Base-by-base conservation (phyloP, 768 basidiomycete genomes). In the Pleurotus eryngii region DNA sequence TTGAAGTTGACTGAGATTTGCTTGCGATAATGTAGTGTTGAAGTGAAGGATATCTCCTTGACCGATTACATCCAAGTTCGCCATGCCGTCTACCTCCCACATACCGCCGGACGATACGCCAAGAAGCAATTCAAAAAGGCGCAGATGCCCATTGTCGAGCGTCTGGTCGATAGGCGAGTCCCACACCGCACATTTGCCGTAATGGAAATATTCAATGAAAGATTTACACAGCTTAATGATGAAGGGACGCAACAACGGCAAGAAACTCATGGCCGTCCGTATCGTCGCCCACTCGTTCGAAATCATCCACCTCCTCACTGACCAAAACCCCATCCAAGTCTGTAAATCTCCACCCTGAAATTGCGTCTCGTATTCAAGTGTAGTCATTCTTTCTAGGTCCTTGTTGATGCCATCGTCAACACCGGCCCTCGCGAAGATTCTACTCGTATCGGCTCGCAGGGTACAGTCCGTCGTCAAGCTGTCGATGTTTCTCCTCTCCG, bases 61-160 rank as follows among this genome's bases (percentile, higher is more conserved):
- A 91, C 92, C 58, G 97, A 99, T 77, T 98, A 99, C 87, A 97
- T 99, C 76, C 95, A 98, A 82, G 89, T 96, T 76, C 92, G 92
- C 72, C 92, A 97, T 73, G 89, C 95, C 51, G 96, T 98, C 72
- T 98, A 94, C 79, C 77, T 97, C 57, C 96, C 96, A 59, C 96
- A 99, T 84, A 99, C 97, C 60, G 95, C 96, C 63, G 97, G 97
- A 64, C 93, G 97, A 76, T 98, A 98, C 74, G 93, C 95, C 70
- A 95, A 95, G 83, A 98, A 98, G 82, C 95, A 98, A 77, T 99
- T 98, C 88, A 98, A 95, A 84, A 99, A 99, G 87, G 95, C 94
- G 4, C 93, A 97, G 75, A 99, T 99, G 97, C 97, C 97, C 71
- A 96, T 99, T 72, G 97, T 98, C 67, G 97, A 99, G 79, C 92